A percentile compares a stretch with the other conserved stretches of the same genome.
These are phyloP conservation scores for Tulasnella sp. DNA, from an alignment of 768 basidiomycete species.

Conservation along the genomic window DNA sequence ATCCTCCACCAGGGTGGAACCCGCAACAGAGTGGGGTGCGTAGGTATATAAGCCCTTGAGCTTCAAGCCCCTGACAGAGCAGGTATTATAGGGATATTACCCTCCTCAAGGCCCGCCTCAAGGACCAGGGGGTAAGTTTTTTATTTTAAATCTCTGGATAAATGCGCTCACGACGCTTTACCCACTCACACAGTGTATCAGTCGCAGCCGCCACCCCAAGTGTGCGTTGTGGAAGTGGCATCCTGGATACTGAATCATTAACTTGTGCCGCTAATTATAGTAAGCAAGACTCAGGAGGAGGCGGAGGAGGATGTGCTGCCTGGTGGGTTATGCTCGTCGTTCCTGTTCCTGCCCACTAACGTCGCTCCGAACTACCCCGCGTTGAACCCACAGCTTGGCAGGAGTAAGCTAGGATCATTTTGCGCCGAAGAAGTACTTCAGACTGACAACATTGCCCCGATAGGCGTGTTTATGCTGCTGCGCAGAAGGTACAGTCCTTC, in stretches of 20 bases:
- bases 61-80: too few relatives aligned
- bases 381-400: neutral
- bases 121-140: neutral
- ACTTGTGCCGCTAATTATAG: neutral
- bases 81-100: conserved; percentile 4
- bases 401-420: neutral
- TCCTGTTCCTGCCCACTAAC: neutral
- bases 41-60: too few relatives aligned
- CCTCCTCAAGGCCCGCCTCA: neutral
- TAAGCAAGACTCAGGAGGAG: conserved; percentile 1
- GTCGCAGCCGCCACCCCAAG: neutral
- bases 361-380: neutral
- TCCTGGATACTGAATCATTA: neutral
- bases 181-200: neutral
- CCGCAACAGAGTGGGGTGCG: neutral
- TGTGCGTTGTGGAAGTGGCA: neutral
- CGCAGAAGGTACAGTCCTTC: neutral
- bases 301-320: neutral
- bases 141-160: neutral
- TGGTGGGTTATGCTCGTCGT: neutral
- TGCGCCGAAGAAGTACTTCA: neutral
- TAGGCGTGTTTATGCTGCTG: neutral
- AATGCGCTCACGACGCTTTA: neutral
- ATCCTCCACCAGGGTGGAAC: neutral
- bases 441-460: neutral